Evolutionary conservation across 1,284 basidiomycete species (phyloP).

Genomic region (Naganishia sp.): DNA sequence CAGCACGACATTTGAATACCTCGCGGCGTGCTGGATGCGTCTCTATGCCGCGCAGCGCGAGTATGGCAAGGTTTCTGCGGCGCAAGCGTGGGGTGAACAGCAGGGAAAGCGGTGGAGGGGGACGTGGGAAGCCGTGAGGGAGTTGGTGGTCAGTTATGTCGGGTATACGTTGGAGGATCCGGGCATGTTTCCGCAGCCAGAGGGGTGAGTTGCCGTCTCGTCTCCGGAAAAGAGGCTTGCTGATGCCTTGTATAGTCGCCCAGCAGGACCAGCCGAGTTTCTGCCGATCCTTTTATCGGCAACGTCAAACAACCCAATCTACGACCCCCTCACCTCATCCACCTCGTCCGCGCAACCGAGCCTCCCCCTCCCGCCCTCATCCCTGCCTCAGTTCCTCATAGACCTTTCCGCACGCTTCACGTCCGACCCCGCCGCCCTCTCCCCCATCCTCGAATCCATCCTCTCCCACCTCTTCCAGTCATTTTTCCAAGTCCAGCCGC

Average conservation of each 20-base stretch:
- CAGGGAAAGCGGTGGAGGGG: slow-evolving; percentile 65
- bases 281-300: slow-evolving; percentile 69
- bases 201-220: slow-evolving; percentile 58
- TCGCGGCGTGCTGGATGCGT: slow-evolving; percentile 88
- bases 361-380: slow-evolving; percentile 8
- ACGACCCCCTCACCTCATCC: slow-evolving; percentile 25
- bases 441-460: slow-evolving; percentile 56
- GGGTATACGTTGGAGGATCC: slow-evolving; percentile 89
- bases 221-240: not conserved
- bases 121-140: slow-evolving; percentile 70
- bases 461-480: slow-evolving; percentile 53
- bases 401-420: slow-evolving; percentile 56
- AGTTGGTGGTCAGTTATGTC: slow-evolving; percentile 83
- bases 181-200: slow-evolving; percentile 85
- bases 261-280: slow-evolving; percentile 73
- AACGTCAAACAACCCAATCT: slow-evolving; percentile 41
- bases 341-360: slow-evolving; percentile 7
- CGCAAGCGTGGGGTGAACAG: slow-evolving; percentile 63
- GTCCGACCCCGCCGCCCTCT: slow-evolving; percentile 50
- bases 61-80: slow-evolving; percentile 59
- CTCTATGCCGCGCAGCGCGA: slow-evolving; percentile 63
- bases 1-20: slow-evolving; percentile 85
- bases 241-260: slow-evolving; percentile 57
- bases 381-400: slow-evolving; percentile 48
- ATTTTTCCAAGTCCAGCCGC: slow-evolving; percentile 49